Evolutionary conservation across 176 grass and related monocot species (phyloP).

Genomic region (Triticum monococcum): DNA sequence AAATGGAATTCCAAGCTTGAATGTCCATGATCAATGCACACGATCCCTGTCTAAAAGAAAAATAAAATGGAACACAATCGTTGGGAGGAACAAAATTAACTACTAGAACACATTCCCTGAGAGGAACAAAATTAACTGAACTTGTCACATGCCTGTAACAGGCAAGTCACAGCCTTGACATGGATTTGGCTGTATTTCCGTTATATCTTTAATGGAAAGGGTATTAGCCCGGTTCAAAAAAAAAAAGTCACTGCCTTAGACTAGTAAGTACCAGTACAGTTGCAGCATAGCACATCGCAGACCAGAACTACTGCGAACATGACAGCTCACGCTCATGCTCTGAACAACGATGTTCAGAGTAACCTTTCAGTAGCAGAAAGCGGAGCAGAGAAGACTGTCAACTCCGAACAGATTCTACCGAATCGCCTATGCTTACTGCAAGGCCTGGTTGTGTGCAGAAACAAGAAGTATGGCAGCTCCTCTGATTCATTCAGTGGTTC

Average conservation of each 20-base stretch:
- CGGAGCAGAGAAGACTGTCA: neutral
- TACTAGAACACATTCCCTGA: too few species aligned
- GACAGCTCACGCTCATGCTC: neutral
- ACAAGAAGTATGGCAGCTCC: neutral
- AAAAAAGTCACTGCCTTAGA: neutral
- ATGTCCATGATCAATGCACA: neutral
- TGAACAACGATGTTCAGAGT: neutral
- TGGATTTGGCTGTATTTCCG: too few species aligned
- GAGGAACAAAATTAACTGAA: too few species aligned
- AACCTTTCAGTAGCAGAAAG: neutral
- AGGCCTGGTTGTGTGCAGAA: neutral
- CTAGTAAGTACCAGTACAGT: neutral
- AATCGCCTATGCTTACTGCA: neutral
- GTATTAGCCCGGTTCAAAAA: too few species aligned
- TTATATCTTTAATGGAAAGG: too few species aligned
- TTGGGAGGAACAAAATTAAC: neutral
- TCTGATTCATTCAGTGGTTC: neutral
- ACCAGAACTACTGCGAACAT: neutral
- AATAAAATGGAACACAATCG: neutral
- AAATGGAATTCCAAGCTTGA: neutral
- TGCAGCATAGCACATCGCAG: neutral
- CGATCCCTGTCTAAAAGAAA: neutral
- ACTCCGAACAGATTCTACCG: neutral
- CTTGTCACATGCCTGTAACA: too few species aligned
- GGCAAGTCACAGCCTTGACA: too few species aligned